phyloP scores from a whole-genome alignment of 1,284 basidiomycete genomes.

The Waitea zeae region DNA sequence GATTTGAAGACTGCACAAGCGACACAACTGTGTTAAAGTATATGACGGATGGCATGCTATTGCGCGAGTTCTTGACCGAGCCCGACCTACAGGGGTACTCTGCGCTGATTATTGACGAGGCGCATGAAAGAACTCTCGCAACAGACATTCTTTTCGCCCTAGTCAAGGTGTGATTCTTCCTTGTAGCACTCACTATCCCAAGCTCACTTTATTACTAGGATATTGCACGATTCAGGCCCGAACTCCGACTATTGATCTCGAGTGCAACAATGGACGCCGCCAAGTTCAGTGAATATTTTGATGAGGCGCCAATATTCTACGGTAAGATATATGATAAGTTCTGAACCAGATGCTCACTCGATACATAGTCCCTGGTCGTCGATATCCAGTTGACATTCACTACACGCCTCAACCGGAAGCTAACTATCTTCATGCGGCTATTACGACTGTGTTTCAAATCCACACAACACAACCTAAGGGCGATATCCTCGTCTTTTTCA shows the following conservation, averaged over 20 bases:
- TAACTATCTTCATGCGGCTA: constrained; percentile 96
- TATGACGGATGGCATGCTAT: constrained; percentile 98
- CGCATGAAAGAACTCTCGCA: constrained; percentile 88
- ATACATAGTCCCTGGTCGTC: constrained; percentile 78
- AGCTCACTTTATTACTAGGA: constrained; percentile 34
- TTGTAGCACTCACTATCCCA: constrained; percentile 9
- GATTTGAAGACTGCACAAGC: constrained; percentile 98
- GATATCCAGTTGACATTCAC: constrained; percentile 96
- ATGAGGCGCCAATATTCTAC: constrained; percentile 86
- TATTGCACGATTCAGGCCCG: constrained; percentile 92
- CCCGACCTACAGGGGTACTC: constrained; percentile 88
- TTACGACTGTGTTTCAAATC: constrained; percentile 98
- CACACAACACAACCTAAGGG: constrained; percentile 97
- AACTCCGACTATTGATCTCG: constrained; percentile 81
- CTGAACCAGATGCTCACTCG: constrained; percentile 1
- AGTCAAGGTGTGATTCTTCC: constrained; percentile 63
- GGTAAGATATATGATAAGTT: constrained; percentile 28
- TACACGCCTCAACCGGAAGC: constrained; percentile 97
- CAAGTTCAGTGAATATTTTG: constrained; percentile 94
- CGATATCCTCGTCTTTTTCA: constrained; percentile 97
- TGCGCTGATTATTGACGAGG: constrained; percentile 90
- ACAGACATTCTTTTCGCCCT: constrained; percentile 95
- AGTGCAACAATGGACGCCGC: constrained; percentile 95
- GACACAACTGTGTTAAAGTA: constrained; percentile 96
- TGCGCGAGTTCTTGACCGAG: constrained; percentile 91